phyloP scores from a whole-genome alignment of 164 flowering plant species.

The Protea cynaroides region DNA sequence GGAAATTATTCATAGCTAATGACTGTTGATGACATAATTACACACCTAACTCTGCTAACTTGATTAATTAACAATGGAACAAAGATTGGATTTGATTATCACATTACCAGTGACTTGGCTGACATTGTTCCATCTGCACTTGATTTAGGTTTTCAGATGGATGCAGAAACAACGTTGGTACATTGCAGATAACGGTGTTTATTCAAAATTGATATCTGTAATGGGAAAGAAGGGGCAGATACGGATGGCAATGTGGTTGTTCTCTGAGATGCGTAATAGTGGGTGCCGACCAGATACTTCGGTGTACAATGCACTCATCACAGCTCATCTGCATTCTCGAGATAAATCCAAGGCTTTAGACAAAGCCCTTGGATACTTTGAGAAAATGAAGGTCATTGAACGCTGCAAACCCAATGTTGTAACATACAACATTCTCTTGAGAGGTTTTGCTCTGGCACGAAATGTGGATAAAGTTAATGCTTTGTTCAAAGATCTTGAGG shows the following conservation, averaged over 20 bases:
- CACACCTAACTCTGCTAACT: no score
- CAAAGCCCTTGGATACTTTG: conserved; percentile 73
- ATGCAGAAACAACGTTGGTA: conserved; percentile 98
- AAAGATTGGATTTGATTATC: no score
- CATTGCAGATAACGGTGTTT: conserved; percentile 86
- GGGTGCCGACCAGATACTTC: conserved; percentile 94
- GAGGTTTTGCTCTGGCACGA: conserved; percentile 80
- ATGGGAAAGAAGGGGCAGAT: conserved; percentile 96
- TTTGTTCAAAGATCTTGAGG: conserved; percentile 73
- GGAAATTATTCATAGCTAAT: no score
- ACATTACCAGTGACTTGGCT: conserved; percentile 1
- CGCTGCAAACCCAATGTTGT: conserved; percentile 81
- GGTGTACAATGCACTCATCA: conserved; percentile 85
- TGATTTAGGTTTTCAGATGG: conserved; percentile 89
- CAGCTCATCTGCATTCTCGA: conserved; percentile 80
- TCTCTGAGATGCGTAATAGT: conserved; percentile 97
- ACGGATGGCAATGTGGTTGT: conserved; percentile 97
- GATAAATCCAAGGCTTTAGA: conserved; percentile 81
- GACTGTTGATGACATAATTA: no score
- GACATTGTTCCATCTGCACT: conserved; percentile 3
- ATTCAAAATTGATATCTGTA: conserved; percentile 85
- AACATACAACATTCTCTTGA: conserved; percentile 87
- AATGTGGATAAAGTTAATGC: conserved; percentile 60
- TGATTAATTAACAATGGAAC: no score
- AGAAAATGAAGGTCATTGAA: conserved; percentile 87